Conservation (phyloP, 73 alveolate species). For the Tetrahymena thermophila region DNA sequence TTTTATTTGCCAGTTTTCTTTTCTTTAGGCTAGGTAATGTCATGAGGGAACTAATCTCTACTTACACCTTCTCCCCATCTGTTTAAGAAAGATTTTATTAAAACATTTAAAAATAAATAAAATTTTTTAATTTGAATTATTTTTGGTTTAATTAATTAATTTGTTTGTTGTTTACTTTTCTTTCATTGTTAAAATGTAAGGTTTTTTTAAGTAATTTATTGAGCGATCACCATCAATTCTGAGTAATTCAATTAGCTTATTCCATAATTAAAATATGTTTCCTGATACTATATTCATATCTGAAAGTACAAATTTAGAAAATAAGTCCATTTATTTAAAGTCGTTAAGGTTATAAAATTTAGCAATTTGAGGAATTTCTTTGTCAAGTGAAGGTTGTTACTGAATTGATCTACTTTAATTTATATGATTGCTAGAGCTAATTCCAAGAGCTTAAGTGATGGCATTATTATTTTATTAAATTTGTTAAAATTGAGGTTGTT, state of each 20-base stretch:
- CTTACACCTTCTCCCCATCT: background rate
- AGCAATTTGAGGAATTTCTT: background rate
- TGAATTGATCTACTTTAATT: background rate
- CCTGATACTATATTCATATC: background rate
- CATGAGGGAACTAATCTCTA: background rate
- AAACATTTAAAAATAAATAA: too few species aligned
- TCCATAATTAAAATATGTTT: background rate
- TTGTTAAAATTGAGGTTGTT: background rate
- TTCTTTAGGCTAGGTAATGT: background rate
- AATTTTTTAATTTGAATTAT: too few species aligned
- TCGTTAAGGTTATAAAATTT: background rate
- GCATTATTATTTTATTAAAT: background rate
- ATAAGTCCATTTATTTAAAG: background rate
- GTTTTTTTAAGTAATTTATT: background rate
- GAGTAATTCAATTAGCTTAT: background rate
- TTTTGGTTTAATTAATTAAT: too few species aligned
- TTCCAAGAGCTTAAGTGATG: background rate
- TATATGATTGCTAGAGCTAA: background rate
- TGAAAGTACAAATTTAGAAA: background rate
- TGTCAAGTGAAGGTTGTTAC: background rate
- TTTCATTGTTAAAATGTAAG: background rate
- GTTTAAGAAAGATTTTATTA: too few species aligned
- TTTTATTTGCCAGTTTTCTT: background rate
- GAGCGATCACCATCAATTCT: background rate
- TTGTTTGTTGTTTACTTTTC: background rate